These are phyloP conservation scores for Aegilops umbellulata DNA, from an alignment of 176 grass and related monocot genomes.

Conservation along the genomic window DNA sequence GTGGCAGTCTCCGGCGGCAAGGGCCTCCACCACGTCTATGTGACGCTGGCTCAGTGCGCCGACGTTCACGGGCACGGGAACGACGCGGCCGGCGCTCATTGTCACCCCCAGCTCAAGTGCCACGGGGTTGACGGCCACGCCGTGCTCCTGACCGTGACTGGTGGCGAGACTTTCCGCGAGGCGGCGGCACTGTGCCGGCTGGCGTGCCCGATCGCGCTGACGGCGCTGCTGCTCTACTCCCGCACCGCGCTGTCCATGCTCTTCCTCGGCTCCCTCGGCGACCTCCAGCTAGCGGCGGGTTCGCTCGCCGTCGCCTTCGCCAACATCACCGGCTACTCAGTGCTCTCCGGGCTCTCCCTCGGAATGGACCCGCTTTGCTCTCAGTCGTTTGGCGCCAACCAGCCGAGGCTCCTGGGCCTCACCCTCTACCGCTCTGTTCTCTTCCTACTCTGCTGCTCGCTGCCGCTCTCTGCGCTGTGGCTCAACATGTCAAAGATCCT, in stretches of 20 bases:
- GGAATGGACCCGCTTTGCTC: slow-evolving; percentile 98
- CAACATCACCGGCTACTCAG: slow-evolving; percentile 96
- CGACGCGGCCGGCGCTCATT: neutral
- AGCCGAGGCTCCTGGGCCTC: slow-evolving; percentile 60
- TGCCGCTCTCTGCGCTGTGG: slow-evolving; percentile 77
- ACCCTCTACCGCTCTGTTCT: slow-evolving; percentile 82
- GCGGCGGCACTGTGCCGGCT: slow-evolving; percentile 62
- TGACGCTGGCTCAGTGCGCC: slow-evolving; percentile 17
- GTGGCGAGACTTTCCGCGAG: slow-evolving; percentile 41
- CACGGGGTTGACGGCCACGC: neutral
- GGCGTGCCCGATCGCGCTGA: slow-evolving; percentile 75
- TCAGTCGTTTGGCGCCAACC: slow-evolving; percentile 82
- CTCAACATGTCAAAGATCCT: slow-evolving; percentile 75
- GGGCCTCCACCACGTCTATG: slow-evolving; percentile 42
- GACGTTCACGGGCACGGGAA: neutral
- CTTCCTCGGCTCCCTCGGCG: slow-evolving; percentile 86
- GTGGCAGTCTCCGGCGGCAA: neutral
- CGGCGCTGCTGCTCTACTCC: slow-evolving; percentile 83
- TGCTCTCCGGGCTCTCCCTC: slow-evolving; percentile 81
- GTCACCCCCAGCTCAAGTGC: neutral
- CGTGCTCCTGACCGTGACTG: neutral
- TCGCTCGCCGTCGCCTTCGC: slow-evolving; percentile 86
- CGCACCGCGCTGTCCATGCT: slow-evolving; percentile 80
- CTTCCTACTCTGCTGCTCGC: slow-evolving; percentile 88
- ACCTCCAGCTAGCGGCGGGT: slow-evolving; percentile 81